Evolutionary conservation across 2,329 filamentous ascomycete species (phyloP).

Genomic region (Orbilia ellipsospora): DNA sequence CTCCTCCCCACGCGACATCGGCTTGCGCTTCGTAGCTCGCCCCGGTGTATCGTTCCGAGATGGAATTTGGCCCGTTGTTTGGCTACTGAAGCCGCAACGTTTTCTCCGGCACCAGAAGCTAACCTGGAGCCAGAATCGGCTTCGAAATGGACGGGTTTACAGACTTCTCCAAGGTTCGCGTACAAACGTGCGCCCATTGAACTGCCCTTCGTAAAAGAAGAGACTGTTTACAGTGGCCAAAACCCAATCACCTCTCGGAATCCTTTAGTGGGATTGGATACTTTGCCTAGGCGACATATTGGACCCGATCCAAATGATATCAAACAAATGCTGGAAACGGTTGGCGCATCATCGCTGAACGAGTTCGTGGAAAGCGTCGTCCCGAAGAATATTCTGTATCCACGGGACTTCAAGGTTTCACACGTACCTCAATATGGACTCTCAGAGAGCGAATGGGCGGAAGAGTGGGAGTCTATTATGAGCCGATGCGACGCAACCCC

Average conservation of each 20-base stretch:
- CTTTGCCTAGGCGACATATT: conserved; percentile 86
- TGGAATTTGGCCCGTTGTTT: conserved; percentile 12
- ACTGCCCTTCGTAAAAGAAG: conserved; percentile 33
- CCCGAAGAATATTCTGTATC: conserved; percentile 79
- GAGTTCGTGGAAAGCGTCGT: conserved; percentile 87
- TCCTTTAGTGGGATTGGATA: conserved; percentile 61
- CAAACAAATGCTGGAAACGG: conserved; percentile 79
- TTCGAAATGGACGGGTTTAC: conserved; percentile 1
- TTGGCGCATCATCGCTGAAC: conserved; percentile 75
- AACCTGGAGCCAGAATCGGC: neutral
- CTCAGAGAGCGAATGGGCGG: conserved; percentile 72
- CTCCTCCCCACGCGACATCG: conserved; percentile 42
- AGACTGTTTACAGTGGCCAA: conserved; percentile 19
- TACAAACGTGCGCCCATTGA: conserved; percentile 4
- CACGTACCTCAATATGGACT: conserved; percentile 67
- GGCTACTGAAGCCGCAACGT: conserved; percentile 6
- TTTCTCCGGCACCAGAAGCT: neutral
- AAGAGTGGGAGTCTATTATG: conserved; percentile 68
- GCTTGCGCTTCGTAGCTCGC: conserved; percentile 23
- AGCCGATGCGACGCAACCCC: conserved; percentile 72
- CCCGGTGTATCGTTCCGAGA: conserved; percentile 10
- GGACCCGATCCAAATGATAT: conserved; percentile 78
- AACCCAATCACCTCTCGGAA: neutral
- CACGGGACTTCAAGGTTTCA: conserved; percentile 68
- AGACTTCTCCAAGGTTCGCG: neutral